These are phyloP conservation scores for Vigna radiata DNA, from an alignment of 306 rosid genomes.

Conservation along the genomic window DNA sequence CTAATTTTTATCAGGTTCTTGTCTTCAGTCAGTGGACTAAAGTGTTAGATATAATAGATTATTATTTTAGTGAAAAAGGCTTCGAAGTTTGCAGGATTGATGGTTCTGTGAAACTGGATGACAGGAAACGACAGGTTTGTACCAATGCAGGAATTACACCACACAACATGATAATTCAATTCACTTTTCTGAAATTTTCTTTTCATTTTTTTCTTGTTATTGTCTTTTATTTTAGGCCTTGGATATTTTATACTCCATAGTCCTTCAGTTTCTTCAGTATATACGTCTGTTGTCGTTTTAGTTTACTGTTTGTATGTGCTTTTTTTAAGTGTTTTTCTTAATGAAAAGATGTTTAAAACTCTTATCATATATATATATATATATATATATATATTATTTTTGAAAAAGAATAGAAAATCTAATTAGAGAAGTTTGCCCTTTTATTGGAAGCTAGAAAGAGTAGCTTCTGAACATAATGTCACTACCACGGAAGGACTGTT, in stretches of 20 bases:
- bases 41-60: conserved; percentile 89
- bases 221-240: conserved; percentile 20
- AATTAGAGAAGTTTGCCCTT: neutral
- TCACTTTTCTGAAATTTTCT: neutral
- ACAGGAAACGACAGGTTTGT: conserved; percentile 84
- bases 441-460: neutral
- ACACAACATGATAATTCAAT: neutral
- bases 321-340: neutral
- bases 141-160: conserved; percentile 24
- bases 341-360: neutral
- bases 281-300: neutral
- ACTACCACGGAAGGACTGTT: neutral
- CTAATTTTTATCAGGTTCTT: conserved; percentile 69
- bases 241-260: neutral
- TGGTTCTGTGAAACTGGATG: conserved; percentile 77
- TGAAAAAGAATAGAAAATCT: neutral
- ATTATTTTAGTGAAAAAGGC: conserved; percentile 88
- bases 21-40: conserved; percentile 92
- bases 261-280: neutral
- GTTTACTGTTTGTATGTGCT: neutral
- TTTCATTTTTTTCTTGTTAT: neutral
- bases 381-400: neutral
- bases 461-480: conserved; percentile 5
- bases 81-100: conserved; percentile 91
- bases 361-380: neutral